Conservation (phyloP, 176 grass and related monocot species). For the Coix lacrymajobi region DNA sequence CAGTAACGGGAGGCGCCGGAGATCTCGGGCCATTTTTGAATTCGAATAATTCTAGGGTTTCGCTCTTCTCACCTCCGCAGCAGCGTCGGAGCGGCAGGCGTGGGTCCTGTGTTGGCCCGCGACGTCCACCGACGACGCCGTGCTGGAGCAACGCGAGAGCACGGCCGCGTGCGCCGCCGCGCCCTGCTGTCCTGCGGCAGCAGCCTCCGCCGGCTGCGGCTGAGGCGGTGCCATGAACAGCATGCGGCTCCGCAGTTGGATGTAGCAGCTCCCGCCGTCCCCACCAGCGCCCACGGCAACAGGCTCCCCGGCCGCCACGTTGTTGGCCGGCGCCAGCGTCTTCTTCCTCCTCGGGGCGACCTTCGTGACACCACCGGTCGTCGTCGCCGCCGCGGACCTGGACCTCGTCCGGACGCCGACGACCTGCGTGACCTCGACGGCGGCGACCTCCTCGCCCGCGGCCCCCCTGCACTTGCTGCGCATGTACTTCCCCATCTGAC, state of each 20-base stretch:
- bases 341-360: conserved; percentile 28
- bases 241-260: conserved; percentile 70
- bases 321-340: background rate
- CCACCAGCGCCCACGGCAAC: background rate
- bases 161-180: background rate
- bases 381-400: conserved; percentile 16
- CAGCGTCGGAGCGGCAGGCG: conserved; percentile 33
- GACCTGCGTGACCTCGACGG: conserved; percentile 64
- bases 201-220: background rate
- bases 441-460: conserved; percentile 40
- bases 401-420: conserved; percentile 68
- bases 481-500: conserved; percentile 80
- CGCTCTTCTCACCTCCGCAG: conserved; percentile 41
- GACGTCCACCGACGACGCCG: conserved; percentile 31
- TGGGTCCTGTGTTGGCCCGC: background rate
- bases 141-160: conserved; percentile 63
- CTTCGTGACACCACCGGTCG: background rate
- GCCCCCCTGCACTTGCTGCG: conserved; percentile 58
- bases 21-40: conserved; percentile 32
- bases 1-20: background rate
- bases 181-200: background rate
- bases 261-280: conserved; percentile 37
- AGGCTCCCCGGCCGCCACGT: background rate
- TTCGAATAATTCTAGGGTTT: conserved; percentile 38
- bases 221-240: conserved; percentile 40